Evolutionary conservation across 345 rosid species (phyloP), one percentile per base, ranked within the genome.

Genomic region (Microcos paniculata): DNA sequence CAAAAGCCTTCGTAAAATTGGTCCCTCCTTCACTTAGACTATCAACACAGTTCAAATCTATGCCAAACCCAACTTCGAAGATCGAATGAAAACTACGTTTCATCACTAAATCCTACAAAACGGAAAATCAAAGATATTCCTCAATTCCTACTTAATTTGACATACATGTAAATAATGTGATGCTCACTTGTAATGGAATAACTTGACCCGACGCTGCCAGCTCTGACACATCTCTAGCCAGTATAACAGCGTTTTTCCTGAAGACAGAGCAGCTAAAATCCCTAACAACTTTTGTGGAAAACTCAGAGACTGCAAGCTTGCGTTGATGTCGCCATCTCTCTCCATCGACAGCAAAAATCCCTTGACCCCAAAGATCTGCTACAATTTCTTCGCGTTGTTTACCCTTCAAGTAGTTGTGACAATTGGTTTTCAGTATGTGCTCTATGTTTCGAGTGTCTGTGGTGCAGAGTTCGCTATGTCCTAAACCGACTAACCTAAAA

Each of bases 251-350:
- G 21, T 88, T 90, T 63, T 46, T 80, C 73, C 94, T 80, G 52
- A 94, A 94, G 53, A 90, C 93, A 15, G 77, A 76, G 49, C 91
- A 87, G 81, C 93, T 90, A 72, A 88, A 94, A 10, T 90, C 96
- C 66, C 92, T 80, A 1, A 92, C 84, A n/a, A 88, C 90, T 45
- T 90, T 85, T 0, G 93, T 80, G 0, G 92, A 90, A 65, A 94
- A 94, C 86, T 94, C 92, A 26, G 80, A 85, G 76, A 91, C 90
- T 0, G 96, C 88, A 1, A 91, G 88, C 87, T 92, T 94, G 77
- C 98, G 82, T 81, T 94, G 98, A 31, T 90, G 94, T 84, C 74
- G 83, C 98, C 96, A 94, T 74, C 84, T 90, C 3, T 88, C 93
- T 26, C 96, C 94, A 76, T 94, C 90, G 53, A 78, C 96, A 24